Evolutionary conservation across 192 early-diverging fungal species (phyloP).

Genomic region (Powellomyces hirtus): DNA sequence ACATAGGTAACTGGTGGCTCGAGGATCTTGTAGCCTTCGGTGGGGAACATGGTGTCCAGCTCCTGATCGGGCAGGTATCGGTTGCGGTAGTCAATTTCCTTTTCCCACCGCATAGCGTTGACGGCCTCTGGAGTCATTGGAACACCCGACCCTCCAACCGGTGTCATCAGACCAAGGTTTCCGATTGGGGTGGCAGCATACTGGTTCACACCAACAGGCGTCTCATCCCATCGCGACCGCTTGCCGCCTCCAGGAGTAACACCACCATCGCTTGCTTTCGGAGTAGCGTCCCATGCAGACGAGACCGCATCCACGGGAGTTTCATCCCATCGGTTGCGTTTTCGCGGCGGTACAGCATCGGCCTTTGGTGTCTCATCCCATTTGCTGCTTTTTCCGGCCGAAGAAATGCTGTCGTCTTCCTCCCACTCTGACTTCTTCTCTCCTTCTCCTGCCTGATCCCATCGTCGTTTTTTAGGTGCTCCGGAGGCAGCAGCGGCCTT

Average conservation of each 20-base stretch:
- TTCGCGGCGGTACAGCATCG: conserved; percentile 34
- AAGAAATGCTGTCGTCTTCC: conserved; percentile 48
- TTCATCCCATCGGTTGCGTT: conserved; percentile 76
- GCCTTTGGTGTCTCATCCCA: conserved; percentile 83
- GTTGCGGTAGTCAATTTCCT: conserved; percentile 86
- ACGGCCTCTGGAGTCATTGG: conserved; percentile 83
- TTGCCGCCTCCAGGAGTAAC: conserved; percentile 61
- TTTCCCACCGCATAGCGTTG: conserved; percentile 69
- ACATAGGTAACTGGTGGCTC: conserved; percentile 84
- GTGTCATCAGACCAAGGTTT: conserved; percentile 72
- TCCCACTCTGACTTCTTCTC: conserved; percentile 54
- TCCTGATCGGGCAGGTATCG: conserved; percentile 86
- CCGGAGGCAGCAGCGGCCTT: conserved; percentile 44
- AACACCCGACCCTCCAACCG: conserved; percentile 62
- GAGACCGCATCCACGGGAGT: conserved; percentile 61
- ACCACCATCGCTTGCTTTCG: conserved; percentile 43
- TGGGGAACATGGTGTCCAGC: conserved; percentile 91
- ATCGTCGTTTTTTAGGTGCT: conserved; percentile 67
- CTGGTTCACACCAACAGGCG: conserved; percentile 67
- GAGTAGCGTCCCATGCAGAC: conserved; percentile 70
- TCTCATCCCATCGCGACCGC: conserved; percentile 95
- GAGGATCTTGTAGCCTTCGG: conserved; percentile 85
- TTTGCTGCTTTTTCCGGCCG: conserved; percentile 9
- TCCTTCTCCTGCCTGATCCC: conserved; percentile 61
- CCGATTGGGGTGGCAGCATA: conserved; percentile 81